Base-by-base conservation (phyloP, 371 early-diverging fungal genomes). In the Rhizomucor miehei region DNA sequence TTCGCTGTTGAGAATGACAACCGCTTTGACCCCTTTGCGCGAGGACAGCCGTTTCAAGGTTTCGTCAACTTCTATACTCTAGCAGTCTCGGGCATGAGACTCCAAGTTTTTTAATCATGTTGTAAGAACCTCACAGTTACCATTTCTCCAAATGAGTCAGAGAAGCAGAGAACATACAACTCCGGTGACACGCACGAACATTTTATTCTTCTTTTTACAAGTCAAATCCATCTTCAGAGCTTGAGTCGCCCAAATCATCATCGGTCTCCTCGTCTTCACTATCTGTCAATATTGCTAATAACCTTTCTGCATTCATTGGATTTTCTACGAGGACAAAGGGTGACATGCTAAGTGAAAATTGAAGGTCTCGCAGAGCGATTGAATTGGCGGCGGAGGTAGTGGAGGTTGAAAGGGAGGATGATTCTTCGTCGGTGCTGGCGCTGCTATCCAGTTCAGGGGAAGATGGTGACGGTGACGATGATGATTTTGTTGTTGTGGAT, bases 41-140 rank as follows among this genome's bases (percentile, higher is more conserved):
- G 82, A 67, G 19, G 88, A 82, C 46, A 96, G 77, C 6, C 95
- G 89, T 61, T 89, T 91, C 60, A 96, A 79, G 20, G 93, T 93
- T 61, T 96, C 97, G 65, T 96, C 97, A 38, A 96, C 87, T 65
- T 95, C 93, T 24, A 57, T 44, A 20, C 79, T 67, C 75, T 79
- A 47, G n/a, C n/a, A n/a, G n/a, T n/a, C n/a, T 10, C 17, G 39
- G 34, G 54, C n/a, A 35, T 24, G 21, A 17, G 48, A 48, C 29
- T 29, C 8, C 29, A 29, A 8, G 29, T 29, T 5, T 29, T 29
- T 29, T 29, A 8, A 29, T 29, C 29, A 29, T 29, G 29, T 29
- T 29, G 3, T 8, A 8, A 5, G 29, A 29, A 29, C 29, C 29
- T 29, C 29, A 29, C 29, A 5, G 29, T 5, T 29, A 29, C 29